Percentiles rank a stretch among this genome's conserved stretches.
phyloP scores from a whole-genome alignment of 208 protist species.

The Trypanosoma vivax region DNA sequence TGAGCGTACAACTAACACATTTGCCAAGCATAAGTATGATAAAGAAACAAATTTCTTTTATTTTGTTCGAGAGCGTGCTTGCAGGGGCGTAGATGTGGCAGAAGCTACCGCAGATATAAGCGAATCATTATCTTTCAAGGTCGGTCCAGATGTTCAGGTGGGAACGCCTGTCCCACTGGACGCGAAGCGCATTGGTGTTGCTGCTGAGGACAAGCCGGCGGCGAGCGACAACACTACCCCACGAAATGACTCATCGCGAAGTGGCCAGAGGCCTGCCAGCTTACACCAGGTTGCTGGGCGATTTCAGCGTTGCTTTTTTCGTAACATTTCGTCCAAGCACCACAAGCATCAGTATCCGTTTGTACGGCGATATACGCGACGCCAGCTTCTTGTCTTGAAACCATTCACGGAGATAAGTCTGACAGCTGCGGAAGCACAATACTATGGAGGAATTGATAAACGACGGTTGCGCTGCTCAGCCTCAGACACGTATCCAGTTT shows the following conservation, averaged over 20 bases:
- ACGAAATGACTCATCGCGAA: too few species aligned
- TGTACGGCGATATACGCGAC: constrained; percentile 28
- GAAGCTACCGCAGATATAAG: not conserved
- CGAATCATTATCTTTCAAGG: not conserved
- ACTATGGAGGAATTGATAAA: not conserved
- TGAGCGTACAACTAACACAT: constrained; percentile 76
- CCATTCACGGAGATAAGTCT: constrained; percentile 35
- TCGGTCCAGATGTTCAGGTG: constrained; percentile 17
- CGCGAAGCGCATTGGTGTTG: constrained; percentile 2
- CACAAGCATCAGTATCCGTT: constrained; percentile 35
- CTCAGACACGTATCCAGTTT: constrained; percentile 68
- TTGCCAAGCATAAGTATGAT: constrained; percentile 28
- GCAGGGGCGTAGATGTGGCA: not conserved
- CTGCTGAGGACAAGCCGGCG: not conserved
- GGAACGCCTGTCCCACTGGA: constrained; percentile 41
- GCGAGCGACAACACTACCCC: too few species aligned
- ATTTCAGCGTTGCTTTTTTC: constrained; percentile 69
- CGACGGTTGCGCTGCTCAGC: constrained; percentile 34
- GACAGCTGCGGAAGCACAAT: constrained; percentile 23
- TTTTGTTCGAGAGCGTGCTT: constrained; percentile 25
- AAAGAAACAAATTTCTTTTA: constrained; percentile 68
- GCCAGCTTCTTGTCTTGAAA: constrained; percentile 50
- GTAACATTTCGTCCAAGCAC: constrained; percentile 15
- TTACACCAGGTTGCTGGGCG: constrained; percentile 56
- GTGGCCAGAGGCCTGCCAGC: not conserved